Conservation (phyloP, 2,329 filamentous ascomycete genomes). For the Aspergillus ibericus region DNA sequence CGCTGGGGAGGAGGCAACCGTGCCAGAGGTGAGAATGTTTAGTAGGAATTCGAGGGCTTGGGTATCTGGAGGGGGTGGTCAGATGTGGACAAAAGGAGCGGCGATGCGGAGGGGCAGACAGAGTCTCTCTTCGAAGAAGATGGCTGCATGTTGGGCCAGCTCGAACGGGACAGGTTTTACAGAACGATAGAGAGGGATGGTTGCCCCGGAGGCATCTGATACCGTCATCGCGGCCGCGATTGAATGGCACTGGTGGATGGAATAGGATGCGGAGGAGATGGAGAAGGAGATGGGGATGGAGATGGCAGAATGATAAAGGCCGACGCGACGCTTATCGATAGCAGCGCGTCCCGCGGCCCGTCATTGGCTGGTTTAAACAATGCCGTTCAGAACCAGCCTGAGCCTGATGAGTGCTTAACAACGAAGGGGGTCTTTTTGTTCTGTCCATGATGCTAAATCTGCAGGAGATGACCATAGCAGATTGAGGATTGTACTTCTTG, state of each 20-base stretch:
- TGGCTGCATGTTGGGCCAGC: conserved; percentile 65
- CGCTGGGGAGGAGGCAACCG: conserved; percentile 48
- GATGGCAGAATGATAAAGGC: neutral
- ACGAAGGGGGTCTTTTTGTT: too few species aligned
- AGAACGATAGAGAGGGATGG: conserved; percentile 49
- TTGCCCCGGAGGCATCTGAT: conserved; percentile 16
- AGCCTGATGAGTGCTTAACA: too few species aligned
- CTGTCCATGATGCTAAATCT: too few species aligned
- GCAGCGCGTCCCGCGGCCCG: neutral
- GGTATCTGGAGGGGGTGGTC: conserved; percentile 43
- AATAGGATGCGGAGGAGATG: neutral
- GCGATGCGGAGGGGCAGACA: conserved; percentile 48
- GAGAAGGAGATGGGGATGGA: neutral
- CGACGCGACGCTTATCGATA: conserved; percentile 13
- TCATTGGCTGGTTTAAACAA: neutral
- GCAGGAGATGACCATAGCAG: too few species aligned
- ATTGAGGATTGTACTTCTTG: too few species aligned
- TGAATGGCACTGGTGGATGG: neutral
- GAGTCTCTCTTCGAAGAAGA: conserved; percentile 74
- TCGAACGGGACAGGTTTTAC: conserved; percentile 61
- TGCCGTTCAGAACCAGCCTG: neutral
- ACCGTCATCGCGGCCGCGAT: conserved; percentile 18
- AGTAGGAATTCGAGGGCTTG: conserved; percentile 65
- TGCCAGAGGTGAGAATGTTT: conserved; percentile 35
- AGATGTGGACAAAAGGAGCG: conserved; percentile 4